Percentiles rank a stretch among this genome's conserved stretches.
Conservation (phyloP, 1,139 yeast species). For the Blastobotrys capitulatus region DNA sequence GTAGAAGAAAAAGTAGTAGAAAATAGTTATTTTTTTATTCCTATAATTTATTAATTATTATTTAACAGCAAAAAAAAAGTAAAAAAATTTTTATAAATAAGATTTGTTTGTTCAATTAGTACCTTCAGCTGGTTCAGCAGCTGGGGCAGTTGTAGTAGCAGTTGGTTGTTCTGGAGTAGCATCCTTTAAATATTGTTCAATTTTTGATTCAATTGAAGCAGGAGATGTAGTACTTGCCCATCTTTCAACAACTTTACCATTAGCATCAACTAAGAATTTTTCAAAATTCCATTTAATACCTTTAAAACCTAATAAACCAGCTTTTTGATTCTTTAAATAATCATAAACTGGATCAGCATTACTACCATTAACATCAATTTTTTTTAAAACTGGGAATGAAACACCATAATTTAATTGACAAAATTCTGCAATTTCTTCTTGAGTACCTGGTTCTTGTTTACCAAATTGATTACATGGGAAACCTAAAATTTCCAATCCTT, state of each 20-base stretch:
- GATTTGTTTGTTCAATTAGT: not conserved
- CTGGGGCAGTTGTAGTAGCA: not conserved
- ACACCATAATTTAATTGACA: constrained; percentile 73
- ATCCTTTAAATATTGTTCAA: constrained; percentile 41
- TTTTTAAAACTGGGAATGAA: constrained; percentile 80
- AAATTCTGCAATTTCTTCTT: constrained; percentile 56
- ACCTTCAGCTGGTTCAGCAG: not conserved
- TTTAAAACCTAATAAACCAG: constrained; percentile 67
- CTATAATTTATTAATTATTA: not conserved
- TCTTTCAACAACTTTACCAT: constrained; percentile 70
- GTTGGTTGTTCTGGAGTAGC: not conserved
- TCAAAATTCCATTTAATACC: constrained; percentile 96
- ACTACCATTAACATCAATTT: constrained; percentile 84
- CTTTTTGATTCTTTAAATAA: constrained; percentile 59
- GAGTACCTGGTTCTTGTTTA: constrained; percentile 77
- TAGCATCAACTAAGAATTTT: constrained; percentile 69
- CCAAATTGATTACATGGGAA: constrained; percentile 95
- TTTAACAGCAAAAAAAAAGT: too few relatives aligned
- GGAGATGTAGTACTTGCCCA: constrained; percentile 71
- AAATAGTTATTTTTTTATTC: not conserved
- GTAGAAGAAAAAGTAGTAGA: constrained; percentile 1
- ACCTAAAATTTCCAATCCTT: constrained; percentile 76
- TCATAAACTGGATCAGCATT: constrained; percentile 75
- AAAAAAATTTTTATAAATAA: too few relatives aligned
- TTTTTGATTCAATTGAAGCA: constrained; percentile 43